These are phyloP conservation scores for Chaetomium strumarium DNA, from an alignment of 2,329 filamentous ascomycete species.

Conservation along the genomic window DNA sequence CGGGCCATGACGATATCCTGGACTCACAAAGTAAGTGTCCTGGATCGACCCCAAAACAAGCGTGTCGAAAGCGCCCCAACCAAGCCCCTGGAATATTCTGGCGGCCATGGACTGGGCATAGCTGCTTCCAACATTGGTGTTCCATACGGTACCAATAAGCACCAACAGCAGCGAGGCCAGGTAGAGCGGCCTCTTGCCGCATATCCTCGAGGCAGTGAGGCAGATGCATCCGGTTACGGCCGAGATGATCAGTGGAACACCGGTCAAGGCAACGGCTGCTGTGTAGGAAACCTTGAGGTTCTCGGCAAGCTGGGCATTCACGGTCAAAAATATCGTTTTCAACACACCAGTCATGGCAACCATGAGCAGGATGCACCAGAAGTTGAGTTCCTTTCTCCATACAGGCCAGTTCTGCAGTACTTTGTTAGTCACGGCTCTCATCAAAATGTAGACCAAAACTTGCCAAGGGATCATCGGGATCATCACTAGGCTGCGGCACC, in stretches of 20 bases:
- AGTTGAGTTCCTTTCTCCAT: constrained; percentile 49
- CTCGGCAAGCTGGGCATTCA: constrained; percentile 40
- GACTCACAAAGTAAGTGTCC: constrained; percentile 51
- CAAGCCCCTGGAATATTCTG: constrained; percentile 49
- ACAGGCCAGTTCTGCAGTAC: constrained; percentile 46
- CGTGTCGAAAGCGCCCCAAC: constrained; percentile 54
- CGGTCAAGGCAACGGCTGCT: constrained; percentile 45
- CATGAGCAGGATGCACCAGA: constrained; percentile 41
- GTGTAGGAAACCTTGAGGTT: constrained; percentile 42
- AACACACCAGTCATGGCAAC: constrained; percentile 43
- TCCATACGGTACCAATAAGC: constrained; percentile 47
- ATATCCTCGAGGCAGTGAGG: constrained; percentile 39
- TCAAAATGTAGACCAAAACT: constrained; percentile 16
- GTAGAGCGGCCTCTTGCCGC: constrained; percentile 50
- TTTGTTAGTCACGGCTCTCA: constrained; percentile 6
- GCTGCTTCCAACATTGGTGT: constrained; percentile 36
- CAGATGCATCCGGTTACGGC: constrained; percentile 40
- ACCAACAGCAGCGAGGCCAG: constrained; percentile 40
- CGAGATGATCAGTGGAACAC: constrained; percentile 46
- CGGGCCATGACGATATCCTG: neutral
- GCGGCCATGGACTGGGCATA: constrained; percentile 46
- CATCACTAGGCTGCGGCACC: constrained; percentile 51
- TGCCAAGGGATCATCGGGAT: constrained; percentile 49
- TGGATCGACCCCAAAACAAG: constrained; percentile 48
- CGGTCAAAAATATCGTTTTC: constrained; percentile 49